phyloP scores from a whole-genome alignment of 2,329 filamentous ascomycete genomes.

The Cordyceps fumosorosea region DNA sequence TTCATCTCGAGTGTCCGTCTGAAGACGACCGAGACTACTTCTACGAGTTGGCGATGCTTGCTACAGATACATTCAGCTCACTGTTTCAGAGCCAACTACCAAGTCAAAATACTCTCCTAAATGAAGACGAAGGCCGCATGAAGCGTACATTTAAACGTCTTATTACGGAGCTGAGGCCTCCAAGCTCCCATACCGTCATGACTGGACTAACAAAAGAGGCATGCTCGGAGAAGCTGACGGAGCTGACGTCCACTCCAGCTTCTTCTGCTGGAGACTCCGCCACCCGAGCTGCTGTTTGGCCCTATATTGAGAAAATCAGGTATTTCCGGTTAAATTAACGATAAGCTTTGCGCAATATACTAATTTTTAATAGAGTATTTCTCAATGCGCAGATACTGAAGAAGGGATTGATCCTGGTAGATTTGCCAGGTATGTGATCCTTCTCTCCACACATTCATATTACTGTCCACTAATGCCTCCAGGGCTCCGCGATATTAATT shows the following conservation, averaged over 20 bases:
- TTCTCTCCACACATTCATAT: not conserved
- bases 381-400: constrained; percentile 39
- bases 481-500: constrained; percentile 42
- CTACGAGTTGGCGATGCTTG: constrained; percentile 23
- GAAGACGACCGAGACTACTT: not conserved
- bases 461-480: not conserved
- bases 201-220: constrained; percentile 14
- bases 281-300: constrained; percentile 29
- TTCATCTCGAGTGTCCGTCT: not conserved
- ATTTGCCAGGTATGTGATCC: constrained; percentile 37
- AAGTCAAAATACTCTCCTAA: constrained; percentile 18
- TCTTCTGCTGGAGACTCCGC: constrained; percentile 17
- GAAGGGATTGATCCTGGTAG: constrained; percentile 40
- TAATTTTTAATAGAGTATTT: constrained; percentile 31
- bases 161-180: not conserved
- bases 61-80: constrained; percentile 29
- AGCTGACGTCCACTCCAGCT: constrained; percentile 28
- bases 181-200: constrained; percentile 17
- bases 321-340: constrained; percentile 13
- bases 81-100: constrained; percentile 27
- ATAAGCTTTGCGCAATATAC: not conserved
- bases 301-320: constrained; percentile 38
- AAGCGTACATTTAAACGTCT: not conserved
- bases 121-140: constrained; percentile 10
- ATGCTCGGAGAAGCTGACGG: constrained; percentile 29